Conservation (phyloP, 2,329 filamentous ascomycete genomes). For the Trichoderma sp. region DNA sequence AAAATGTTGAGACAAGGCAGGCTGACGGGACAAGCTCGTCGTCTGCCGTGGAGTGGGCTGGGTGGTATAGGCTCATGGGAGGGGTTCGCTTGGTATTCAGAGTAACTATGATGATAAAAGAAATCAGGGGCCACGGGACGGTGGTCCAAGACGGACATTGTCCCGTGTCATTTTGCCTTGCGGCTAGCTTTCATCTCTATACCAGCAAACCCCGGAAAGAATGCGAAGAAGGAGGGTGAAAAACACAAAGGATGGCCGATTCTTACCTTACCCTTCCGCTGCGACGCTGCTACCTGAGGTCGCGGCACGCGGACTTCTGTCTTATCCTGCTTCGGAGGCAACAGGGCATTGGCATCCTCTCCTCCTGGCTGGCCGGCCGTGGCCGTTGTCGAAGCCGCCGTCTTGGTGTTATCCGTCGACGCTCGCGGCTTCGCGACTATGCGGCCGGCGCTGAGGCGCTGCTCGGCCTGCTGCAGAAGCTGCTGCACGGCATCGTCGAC, state of each 20-base stretch:
- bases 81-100: constrained; percentile 50
- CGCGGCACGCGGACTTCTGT: constrained; percentile 30
- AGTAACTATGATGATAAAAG: constrained; percentile 70
- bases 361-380: not conserved
- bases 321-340: constrained; percentile 19
- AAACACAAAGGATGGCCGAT: not conserved
- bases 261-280: constrained; percentile 37
- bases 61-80: not conserved
- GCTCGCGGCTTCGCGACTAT: not conserved
- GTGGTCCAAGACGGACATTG: constrained; percentile 47
- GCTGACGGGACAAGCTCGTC: too few relatives aligned
- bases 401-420: not conserved
- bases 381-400: constrained; percentile 1
- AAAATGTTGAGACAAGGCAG: not conserved
- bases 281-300: constrained; percentile 3
- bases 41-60: too few relatives aligned
- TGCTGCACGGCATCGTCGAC: constrained; percentile 28
- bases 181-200: constrained; percentile 48
- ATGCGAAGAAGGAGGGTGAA: constrained; percentile 15
- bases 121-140: constrained; percentile 62
- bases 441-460: constrained; percentile 22
- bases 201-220: constrained; percentile 17
- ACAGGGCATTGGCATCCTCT: not conserved
- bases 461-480: constrained; percentile 31
- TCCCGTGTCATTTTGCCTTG: constrained; percentile 44